phyloP scores from a whole-genome alignment of 2,329 filamentous ascomycete genomes.

The Pestalotiopsis sp. region DNA sequence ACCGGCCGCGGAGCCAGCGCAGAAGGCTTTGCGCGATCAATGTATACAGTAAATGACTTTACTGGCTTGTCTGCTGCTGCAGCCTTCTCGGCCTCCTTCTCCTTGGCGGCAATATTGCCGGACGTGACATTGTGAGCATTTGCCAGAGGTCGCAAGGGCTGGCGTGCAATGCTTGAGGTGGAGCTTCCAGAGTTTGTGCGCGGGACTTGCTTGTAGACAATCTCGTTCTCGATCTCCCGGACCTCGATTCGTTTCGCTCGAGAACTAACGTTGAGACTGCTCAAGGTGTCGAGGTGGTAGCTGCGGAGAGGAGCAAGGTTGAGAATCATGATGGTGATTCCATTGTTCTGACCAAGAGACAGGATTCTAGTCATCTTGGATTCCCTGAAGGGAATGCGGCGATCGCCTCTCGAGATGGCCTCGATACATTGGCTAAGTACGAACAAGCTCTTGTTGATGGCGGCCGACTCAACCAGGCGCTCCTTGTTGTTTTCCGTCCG shows the following conservation, averaged over 20 bases:
- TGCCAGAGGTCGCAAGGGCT: constrained; percentile 78
- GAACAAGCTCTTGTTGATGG: constrained; percentile 97
- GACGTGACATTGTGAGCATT: constrained; percentile 75
- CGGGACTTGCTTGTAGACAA: constrained; percentile 79
- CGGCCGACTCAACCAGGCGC: constrained; percentile 89
- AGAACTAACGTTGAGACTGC: constrained; percentile 92
- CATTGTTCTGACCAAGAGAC: constrained; percentile 90
- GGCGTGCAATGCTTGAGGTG: constrained; percentile 55
- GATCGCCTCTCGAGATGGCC: constrained; percentile 77
- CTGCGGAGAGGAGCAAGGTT: constrained; percentile 90
- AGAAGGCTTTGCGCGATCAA: constrained; percentile 65
- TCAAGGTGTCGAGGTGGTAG: constrained; percentile 92
- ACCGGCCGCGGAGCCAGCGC: constrained; percentile 23
- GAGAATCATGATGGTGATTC: constrained; percentile 93
- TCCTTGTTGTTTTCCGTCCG: constrained; percentile 93
- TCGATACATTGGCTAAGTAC: constrained; percentile 95
- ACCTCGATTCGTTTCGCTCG: constrained; percentile 96
- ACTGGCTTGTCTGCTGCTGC: constrained; percentile 68
- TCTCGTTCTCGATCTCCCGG: constrained; percentile 92
- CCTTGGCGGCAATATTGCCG: constrained; percentile 53
- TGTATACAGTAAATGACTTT: constrained; percentile 87
- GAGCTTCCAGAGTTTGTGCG: constrained; percentile 45
- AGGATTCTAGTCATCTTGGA: constrained; percentile 97
- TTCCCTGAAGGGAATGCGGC: constrained; percentile 87
- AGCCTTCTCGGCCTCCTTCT: constrained; percentile 47